A percentile compares a stretch with the other conserved stretches of the same genome.
Evolutionary conservation across 2,329 filamentous ascomycete genomes (phyloP).

Genomic region (Fusarium sp.): DNA sequence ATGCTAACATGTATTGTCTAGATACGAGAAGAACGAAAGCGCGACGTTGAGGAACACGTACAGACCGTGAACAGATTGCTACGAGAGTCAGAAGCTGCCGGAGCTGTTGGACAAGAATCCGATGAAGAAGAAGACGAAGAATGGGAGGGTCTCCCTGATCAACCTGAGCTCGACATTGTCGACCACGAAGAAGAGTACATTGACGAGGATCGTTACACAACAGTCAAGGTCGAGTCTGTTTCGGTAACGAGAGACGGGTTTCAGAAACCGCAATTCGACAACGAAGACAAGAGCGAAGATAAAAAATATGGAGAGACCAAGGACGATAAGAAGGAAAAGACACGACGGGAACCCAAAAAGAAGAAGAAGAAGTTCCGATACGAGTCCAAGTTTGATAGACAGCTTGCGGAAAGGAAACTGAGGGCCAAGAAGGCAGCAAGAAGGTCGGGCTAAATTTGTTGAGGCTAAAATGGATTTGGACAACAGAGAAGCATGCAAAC

Average conservation of each 20-base stretch:
- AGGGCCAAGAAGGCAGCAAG: slow-evolving; percentile 67
- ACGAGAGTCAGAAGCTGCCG: slow-evolving; percentile 65
- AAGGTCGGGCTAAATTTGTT: slow-evolving; percentile 21
- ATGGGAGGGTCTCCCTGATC: slow-evolving; percentile 75
- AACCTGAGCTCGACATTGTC: slow-evolving; percentile 63
- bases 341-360: slow-evolving; percentile 69
- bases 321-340: slow-evolving; percentile 47
- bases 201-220: slow-evolving; percentile 95
- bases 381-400: slow-evolving; percentile 87
- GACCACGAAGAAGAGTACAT: slow-evolving; percentile 94
- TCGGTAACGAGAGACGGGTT: slow-evolving; percentile 81
- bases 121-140: slow-evolving; percentile 62
- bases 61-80: slow-evolving; percentile 79
- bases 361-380: slow-evolving; percentile 95
- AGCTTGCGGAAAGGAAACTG: slow-evolving; percentile 76
- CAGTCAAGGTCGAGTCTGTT: slow-evolving; percentile 92
- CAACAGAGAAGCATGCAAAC: slow-evolving; percentile 34
- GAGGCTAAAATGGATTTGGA: slow-evolving; percentile 12
- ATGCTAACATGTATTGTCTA: slow-evolving; percentile 55
- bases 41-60: slow-evolving; percentile 85
- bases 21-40: slow-evolving; percentile 85
- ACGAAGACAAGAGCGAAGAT: slow-evolving; percentile 54
- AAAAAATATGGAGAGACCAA: slow-evolving; percentile 48
- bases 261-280: slow-evolving; percentile 61
- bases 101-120: slow-evolving; percentile 57